Conservation (phyloP, 192 early-diverging fungal species). For the Chytriomyces confervae region DNA sequence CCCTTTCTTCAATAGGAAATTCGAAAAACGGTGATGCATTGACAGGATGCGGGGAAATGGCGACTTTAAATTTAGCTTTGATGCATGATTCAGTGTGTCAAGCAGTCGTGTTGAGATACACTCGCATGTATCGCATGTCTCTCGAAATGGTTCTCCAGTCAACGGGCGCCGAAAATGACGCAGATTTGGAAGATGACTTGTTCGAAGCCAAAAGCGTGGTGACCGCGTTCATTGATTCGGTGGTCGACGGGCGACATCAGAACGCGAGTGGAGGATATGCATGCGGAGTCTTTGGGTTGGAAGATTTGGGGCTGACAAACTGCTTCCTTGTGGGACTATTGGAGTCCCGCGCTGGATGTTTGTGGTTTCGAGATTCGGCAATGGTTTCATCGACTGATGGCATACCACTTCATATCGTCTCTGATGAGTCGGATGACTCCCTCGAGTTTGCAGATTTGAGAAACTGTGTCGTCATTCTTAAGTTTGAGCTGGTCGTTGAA, state of each 20-base stretch:
- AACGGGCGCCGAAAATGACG: background rate
- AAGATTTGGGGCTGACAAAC: slow-evolving; percentile 11
- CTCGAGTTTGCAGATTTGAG: background rate
- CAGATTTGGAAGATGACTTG: no score
- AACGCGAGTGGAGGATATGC: background rate
- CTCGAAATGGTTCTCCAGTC: background rate
- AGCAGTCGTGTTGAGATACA: slow-evolving; percentile 5
- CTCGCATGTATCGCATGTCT: background rate
- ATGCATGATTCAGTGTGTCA: slow-evolving; percentile 1
- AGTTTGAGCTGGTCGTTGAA: slow-evolving; percentile 22
- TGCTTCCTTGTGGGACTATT: slow-evolving; percentile 18
- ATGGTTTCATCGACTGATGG: background rate
- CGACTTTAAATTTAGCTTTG: background rate
- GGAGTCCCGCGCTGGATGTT: background rate
- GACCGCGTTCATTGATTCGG: no score
- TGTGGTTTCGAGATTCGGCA: slow-evolving; percentile 3
- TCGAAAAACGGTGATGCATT: no score
- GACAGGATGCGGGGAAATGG: no score
- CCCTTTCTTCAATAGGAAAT: no score
- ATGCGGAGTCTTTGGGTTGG: background rate
- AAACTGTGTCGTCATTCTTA: slow-evolving; percentile 5
- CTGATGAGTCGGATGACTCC: background rate
- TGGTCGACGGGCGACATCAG: background rate
- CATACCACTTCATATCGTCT: background rate
- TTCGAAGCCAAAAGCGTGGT: no score